These are phyloP conservation scores for Cladosporium sp. DNA, from an alignment of 2,329 filamentous ascomycete genomes.

Conservation along the genomic window DNA sequence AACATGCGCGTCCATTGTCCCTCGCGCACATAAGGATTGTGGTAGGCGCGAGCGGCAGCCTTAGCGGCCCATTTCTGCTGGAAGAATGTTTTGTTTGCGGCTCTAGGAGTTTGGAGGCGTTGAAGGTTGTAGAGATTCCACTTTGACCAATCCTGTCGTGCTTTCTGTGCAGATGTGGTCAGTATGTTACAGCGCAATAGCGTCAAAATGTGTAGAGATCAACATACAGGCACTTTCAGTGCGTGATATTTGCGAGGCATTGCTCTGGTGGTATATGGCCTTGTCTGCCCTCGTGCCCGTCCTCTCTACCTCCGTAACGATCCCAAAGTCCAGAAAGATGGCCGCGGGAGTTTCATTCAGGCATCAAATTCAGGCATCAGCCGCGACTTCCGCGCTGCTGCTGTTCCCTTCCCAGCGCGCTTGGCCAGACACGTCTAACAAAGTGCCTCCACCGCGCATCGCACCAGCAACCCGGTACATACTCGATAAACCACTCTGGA, in stretches of 20 bases:
- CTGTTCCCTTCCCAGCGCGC: background rate
- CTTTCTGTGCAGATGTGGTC: conserved; percentile 57
- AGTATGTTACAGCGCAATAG: background rate
- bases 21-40: conserved; percentile 92
- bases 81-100: conserved; percentile 68
- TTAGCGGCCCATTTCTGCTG: conserved; percentile 98
- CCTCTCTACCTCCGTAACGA: background rate
- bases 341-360: background rate
- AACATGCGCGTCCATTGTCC: conserved; percentile 95
- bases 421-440: conserved; percentile 3
- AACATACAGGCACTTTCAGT: conserved; percentile 45
- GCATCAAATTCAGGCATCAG: background rate
- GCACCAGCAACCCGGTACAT: background rate
- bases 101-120: conserved; percentile 46
- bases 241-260: conserved; percentile 57
- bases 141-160: conserved; percentile 96
- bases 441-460: background rate
- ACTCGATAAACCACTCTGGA: background rate
- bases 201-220: background rate
- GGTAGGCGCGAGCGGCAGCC: conserved; percentile 76
- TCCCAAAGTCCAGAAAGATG: background rate
- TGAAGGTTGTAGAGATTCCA: conserved; percentile 90
- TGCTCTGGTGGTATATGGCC: background rate
- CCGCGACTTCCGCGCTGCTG: background rate
- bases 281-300: conserved; percentile 1